Evolutionary conservation across 2,329 filamentous ascomycete species (phyloP).

Genomic region (Trichophyton verrucosum): DNA sequence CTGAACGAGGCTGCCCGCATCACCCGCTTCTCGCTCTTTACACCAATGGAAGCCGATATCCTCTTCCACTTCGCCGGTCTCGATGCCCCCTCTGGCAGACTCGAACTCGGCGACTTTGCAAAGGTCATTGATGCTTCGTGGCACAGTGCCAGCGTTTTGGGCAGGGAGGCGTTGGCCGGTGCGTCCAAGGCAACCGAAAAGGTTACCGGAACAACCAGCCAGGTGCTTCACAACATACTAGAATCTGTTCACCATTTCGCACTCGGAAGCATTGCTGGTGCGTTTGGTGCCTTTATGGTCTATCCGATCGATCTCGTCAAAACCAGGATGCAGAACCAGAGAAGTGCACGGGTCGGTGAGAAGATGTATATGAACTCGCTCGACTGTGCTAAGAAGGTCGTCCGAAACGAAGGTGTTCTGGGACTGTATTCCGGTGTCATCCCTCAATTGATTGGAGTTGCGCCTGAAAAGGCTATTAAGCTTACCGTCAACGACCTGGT

Average conservation of each 20-base stretch:
- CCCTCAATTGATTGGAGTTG: constrained; percentile 90
- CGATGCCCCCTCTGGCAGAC: constrained; percentile 73
- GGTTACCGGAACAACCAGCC: constrained; percentile 43
- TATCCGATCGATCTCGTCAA: constrained; percentile 98
- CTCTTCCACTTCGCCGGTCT: constrained; percentile 96
- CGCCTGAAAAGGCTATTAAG: constrained; percentile 99
- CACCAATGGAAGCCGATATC: constrained; percentile 96
- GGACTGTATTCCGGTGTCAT: constrained; percentile 91
- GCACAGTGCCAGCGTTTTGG: constrained; percentile 54
- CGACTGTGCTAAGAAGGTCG: constrained; percentile 86
- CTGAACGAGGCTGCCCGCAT: constrained; percentile 83
- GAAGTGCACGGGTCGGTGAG: constrained; percentile 68
- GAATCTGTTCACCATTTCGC: constrained; percentile 83
- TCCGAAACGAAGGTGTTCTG: constrained; percentile 78
- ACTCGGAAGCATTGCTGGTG: constrained; percentile 79
- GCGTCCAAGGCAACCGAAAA: constrained; percentile 38
- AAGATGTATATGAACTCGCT: constrained; percentile 92
- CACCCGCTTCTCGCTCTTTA: constrained; percentile 90
- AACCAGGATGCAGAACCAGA: constrained; percentile 96
- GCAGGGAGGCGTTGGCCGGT: constrained; percentile 32
- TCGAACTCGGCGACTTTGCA: constrained; percentile 73
- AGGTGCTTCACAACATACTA: constrained; percentile 51
- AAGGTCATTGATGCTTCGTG: constrained; percentile 92
- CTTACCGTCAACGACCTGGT: constrained; percentile 95
- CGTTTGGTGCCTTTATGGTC: constrained; percentile 98